phyloP scores from a whole-genome alignment of 1,139 yeast species.

The Kodamaea ohmeri region DNA sequence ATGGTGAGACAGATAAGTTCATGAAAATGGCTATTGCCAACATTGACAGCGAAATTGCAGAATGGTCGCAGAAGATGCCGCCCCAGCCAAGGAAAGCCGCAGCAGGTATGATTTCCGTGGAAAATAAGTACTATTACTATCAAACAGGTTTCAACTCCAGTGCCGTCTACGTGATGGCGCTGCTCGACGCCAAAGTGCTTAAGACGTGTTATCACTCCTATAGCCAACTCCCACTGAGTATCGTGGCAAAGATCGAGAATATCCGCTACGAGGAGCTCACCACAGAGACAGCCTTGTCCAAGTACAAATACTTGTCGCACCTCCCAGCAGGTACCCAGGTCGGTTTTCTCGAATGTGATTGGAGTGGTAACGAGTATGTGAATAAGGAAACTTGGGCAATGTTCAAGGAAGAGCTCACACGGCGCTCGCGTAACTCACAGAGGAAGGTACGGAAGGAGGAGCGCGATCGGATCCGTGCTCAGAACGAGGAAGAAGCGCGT shows the following conservation, averaged over 20 bases:
- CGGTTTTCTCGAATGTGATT: conserved; percentile 82
- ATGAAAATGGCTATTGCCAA: conserved; percentile 54
- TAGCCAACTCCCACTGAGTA: conserved; percentile 60
- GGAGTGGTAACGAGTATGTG: conserved; percentile 51
- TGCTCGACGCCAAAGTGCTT: conserved; percentile 75
- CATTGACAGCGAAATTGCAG: conserved; percentile 46
- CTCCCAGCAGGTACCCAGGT: conserved; percentile 82
- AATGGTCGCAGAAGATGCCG: conserved; percentile 26
- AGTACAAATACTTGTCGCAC: conserved; percentile 74
- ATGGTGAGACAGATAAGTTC: conserved; percentile 58
- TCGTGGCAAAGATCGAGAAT: conserved; percentile 66
- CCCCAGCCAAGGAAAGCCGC: conserved; percentile 6
- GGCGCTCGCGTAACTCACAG: conserved; percentile 53
- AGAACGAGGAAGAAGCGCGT: conserved; percentile 58
- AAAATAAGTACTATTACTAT: conserved; percentile 44
- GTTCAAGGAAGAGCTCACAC: conserved; percentile 59
- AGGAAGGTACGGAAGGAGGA: conserved; percentile 66
- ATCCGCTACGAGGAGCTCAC: conserved; percentile 62
- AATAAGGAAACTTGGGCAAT: conserved; percentile 50
- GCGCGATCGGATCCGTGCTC: conserved; percentile 56
- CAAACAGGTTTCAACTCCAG: conserved; percentile 73
- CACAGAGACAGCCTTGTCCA: conserved; percentile 51
- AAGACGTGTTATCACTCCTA: conserved; percentile 60
- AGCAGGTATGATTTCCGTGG: neutral
- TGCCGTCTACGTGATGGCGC: conserved; percentile 66